These are phyloP conservation scores for Zoysia japonica DNA, from an alignment of 176 grass and related monocot genomes.

Conservation along the genomic window DNA sequence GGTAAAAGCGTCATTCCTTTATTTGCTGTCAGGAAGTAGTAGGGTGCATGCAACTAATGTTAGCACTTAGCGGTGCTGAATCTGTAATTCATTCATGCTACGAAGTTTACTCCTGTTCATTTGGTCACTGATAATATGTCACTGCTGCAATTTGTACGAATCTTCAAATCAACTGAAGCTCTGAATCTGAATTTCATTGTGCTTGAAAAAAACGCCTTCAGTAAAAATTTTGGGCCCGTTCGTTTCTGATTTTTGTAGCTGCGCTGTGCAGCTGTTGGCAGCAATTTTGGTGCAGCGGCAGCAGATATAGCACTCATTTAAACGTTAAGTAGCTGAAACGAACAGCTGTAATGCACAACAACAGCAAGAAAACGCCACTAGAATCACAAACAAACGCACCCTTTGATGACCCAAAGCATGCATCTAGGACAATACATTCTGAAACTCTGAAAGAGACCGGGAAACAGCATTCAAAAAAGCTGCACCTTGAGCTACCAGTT, in stretches of 20 bases:
- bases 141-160: neutral
- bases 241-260: no score
- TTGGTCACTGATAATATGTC: neutral
- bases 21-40: neutral
- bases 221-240: neutral
- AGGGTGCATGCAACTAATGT: neutral
- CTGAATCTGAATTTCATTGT: neutral
- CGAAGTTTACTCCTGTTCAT: no score
- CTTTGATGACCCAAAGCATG: conserved; percentile 1
- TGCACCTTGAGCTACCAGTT: neutral
- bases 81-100: no score
- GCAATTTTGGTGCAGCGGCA: no score
- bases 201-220: neutral
- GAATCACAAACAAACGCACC: neutral
- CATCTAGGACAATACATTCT: neutral
- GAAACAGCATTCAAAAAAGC: conserved; percentile 24
- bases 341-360: no score
- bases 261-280: no score
- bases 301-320: no score
- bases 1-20: neutral
- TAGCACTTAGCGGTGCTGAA: no score
- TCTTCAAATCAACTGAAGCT: neutral
- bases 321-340: no score
- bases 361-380: no score
- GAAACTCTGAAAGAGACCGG: conserved; percentile 14